Conservation (phyloP, 805 yeast species). For the Geotrichum ghanense region DNA sequence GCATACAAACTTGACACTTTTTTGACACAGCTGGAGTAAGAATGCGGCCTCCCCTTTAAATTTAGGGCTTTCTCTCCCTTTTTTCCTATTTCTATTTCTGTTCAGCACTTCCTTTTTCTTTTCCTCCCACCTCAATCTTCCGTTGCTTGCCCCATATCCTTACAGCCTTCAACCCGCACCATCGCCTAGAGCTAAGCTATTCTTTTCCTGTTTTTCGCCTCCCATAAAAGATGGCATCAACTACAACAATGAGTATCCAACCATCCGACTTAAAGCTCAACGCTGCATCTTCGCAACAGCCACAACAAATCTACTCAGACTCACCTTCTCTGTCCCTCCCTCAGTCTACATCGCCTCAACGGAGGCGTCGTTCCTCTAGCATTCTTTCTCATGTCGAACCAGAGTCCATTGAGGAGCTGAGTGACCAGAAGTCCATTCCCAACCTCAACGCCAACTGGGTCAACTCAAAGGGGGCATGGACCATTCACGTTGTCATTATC, state of each 20-base stretch:
- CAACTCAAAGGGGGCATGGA: constrained; percentile 90
- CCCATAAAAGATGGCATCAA: background rate
- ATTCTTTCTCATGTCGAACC: constrained; percentile 88
- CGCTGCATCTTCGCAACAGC: background rate
- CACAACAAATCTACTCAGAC: background rate
- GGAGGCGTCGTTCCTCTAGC: constrained; percentile 72
- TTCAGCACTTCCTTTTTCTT: too few species aligned
- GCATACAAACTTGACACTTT: too few species aligned
- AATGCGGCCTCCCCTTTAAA: too few species aligned
- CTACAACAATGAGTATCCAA: background rate
- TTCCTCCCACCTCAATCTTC: too few species aligned
- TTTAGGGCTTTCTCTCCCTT: too few species aligned
- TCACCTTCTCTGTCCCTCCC: background rate
- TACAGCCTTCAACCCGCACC: too few species aligned
- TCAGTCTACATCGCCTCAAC: constrained; percentile 2
- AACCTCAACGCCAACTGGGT: constrained; percentile 96
- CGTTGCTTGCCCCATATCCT: too few species aligned
- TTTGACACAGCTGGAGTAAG: too few species aligned
- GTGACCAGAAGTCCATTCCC: constrained; percentile 80
- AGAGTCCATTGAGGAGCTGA: constrained; percentile 82
- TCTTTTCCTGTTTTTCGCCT: too few species aligned
- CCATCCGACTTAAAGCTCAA: background rate
- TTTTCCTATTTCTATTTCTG: too few species aligned
- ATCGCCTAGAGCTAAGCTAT: too few species aligned
- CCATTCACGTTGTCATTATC: constrained; percentile 78